Evolutionary conservation across 257 asterid genomes (phyloP), one percentile per base, ranked within the genome.

Genomic region (Ophiorrhiza pumila): DNA sequence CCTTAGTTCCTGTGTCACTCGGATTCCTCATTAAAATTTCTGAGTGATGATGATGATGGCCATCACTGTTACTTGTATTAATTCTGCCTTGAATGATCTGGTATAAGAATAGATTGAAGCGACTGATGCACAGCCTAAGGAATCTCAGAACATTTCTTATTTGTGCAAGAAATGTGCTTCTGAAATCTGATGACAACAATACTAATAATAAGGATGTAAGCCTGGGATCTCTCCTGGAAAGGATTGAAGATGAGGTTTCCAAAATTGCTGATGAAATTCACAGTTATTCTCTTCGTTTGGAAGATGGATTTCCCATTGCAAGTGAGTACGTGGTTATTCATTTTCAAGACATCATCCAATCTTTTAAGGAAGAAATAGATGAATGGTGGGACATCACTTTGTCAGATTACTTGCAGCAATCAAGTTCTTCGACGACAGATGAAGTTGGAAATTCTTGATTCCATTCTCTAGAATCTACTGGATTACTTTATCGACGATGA

Each of bases 141-240:
- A 27, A 42, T 34, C 55, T 65, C 56, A 50, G 71, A 15, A 65
- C 71, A 25, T 65, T 65, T 43, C 25, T 43, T 43, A 41, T 65
- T 7, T 65, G 56, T 29, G 56, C 22, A 27, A 65, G 71, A 65
- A 65, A 61, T 61, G 46, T 61, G 41, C 25, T 34, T 61, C 46
- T 35, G 46, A 34, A 15, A 61, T 35, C 67, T 12, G 35, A 23
- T 61, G 67, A 35, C 11, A 35, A 18, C 7, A 7, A 37, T 37
- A 7, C 3, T 6, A 37, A 37, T 37, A 37, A 37, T 2, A 7
- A 37, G 42, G 42, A 37, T 37, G 42, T 3, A 37, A 37, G 42
- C 7, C 42, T 37, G 42, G 42, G 42, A 37, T 37, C 42, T 37
- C 42, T 37, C 42, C 42, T 53, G 59, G 22, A 10, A 3, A 53